phyloP scores from a whole-genome alignment of 345 rosid species.

The Pistacia integerrima region DNA sequence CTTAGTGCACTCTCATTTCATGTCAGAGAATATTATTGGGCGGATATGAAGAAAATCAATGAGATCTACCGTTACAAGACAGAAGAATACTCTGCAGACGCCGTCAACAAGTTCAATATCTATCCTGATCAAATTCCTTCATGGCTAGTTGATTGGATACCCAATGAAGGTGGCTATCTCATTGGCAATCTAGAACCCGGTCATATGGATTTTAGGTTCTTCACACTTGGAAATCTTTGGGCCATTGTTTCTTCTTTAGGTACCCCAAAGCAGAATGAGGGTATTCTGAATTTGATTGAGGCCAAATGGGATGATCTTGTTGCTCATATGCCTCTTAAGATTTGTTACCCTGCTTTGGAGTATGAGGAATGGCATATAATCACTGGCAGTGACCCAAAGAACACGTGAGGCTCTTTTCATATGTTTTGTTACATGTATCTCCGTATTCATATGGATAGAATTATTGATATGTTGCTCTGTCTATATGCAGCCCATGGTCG shows the following conservation, averaged over 20 bases:
- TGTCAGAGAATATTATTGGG: conserved; percentile 93
- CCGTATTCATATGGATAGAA: background rate
- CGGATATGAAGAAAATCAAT: conserved; percentile 75
- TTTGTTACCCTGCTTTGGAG: conserved; percentile 89
- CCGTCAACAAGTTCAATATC: conserved; percentile 90
- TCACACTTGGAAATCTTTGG: conserved; percentile 96
- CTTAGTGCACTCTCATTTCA: conserved; percentile 91
- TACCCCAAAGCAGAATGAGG: conserved; percentile 69
- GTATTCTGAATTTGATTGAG: conserved; percentile 71
- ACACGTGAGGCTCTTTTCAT: conserved; percentile 63
- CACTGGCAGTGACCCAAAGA: conserved; percentile 98
- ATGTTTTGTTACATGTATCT: background rate
- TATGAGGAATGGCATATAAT: conserved; percentile 91
- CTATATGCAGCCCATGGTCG: conserved; percentile 81
- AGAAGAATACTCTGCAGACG: conserved; percentile 88
- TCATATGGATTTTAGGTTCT: conserved; percentile 98
- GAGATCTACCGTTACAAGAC: conserved; percentile 96
- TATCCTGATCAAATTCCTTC: conserved; percentile 97
- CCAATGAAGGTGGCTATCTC: conserved; percentile 85
- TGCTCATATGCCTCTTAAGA: conserved; percentile 93
- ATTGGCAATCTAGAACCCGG: conserved; percentile 95
- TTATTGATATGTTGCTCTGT: conserved; percentile 5
- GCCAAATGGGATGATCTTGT: conserved; percentile 94
- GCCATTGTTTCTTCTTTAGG: conserved; percentile 73
- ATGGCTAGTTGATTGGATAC: conserved; percentile 94